Evolutionary conservation across 2,329 filamentous ascomycete species (phyloP).

Genomic region (Fusarium sp.): DNA sequence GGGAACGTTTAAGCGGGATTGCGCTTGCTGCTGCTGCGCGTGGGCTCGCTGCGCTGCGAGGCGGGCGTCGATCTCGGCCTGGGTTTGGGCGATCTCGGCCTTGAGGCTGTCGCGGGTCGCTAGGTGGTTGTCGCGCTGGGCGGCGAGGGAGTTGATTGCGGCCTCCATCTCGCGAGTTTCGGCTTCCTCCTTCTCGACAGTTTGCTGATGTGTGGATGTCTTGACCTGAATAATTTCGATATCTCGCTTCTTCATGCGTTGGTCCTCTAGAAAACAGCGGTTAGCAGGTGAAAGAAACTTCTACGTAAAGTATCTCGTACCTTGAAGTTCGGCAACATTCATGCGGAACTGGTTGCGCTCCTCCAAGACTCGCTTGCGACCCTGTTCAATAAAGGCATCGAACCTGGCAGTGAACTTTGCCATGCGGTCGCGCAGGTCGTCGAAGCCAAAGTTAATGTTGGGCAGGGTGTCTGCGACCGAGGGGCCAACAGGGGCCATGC

Average conservation of each 20-base stretch:
- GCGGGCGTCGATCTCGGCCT: constrained; percentile 72
- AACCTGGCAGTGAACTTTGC: constrained; percentile 88
- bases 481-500: constrained; percentile 64
- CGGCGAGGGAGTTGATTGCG: constrained; percentile 64
- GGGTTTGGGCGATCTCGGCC: constrained; percentile 70
- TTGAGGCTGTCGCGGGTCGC: constrained; percentile 64
- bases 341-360: constrained; percentile 94
- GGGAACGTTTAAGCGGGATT: constrained; percentile 87
- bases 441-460: constrained; percentile 93
- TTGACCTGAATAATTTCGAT: constrained; percentile 83
- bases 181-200: constrained; percentile 75
- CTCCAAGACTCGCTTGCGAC: constrained; percentile 86
- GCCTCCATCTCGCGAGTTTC: constrained; percentile 78
- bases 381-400: constrained; percentile 91
- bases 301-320: constrained; percentile 58
- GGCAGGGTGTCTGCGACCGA: constrained; percentile 82
- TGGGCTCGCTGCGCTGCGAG: constrained; percentile 76
- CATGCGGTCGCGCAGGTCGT: constrained; percentile 95
- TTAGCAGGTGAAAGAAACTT: not conserved
- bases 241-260: constrained; percentile 86
- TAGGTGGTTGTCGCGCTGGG: constrained; percentile 68
- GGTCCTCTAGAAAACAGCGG: constrained; percentile 71
- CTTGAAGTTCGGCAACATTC: constrained; percentile 87
- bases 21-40: constrained; percentile 77
- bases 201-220: constrained; percentile 73